Evolutionary conservation across 768 basidiomycete species (phyloP).

Genomic region (Stropharia rugosoannulata): DNA sequence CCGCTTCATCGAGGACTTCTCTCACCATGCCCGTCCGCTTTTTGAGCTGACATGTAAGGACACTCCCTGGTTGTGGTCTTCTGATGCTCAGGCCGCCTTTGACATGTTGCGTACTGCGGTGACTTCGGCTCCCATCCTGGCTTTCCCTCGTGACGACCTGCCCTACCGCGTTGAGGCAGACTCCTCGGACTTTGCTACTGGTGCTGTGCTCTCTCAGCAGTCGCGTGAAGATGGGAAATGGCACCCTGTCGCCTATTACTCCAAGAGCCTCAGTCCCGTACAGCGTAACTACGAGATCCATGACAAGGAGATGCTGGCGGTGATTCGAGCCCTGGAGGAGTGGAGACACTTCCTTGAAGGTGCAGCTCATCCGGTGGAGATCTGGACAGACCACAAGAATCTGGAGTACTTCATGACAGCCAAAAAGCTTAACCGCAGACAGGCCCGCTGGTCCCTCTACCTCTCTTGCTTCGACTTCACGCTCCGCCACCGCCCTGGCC

Average conservation of each 20-base stretch:
- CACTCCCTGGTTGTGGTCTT: neutral
- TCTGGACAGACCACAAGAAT: constrained; percentile 36
- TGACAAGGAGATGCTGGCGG: neutral
- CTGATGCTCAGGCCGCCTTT: constrained; percentile 16
- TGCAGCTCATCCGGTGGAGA: constrained; percentile 19
- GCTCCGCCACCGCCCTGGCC: constrained; percentile 8
- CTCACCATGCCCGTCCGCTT: constrained; percentile 21
- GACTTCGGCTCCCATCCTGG: constrained; percentile 22
- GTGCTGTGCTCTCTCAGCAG: constrained; percentile 37
- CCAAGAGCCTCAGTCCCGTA: neutral
- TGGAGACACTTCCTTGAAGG: constrained; percentile 24
- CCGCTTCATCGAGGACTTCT: constrained; percentile 28
- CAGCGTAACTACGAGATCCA: neutral
- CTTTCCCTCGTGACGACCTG: neutral
- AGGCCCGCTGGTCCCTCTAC: constrained; percentile 30
- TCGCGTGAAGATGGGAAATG: constrained; percentile 17
- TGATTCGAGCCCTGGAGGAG: constrained; percentile 12
- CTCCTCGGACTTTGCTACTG: constrained; percentile 36
- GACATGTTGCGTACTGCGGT: constrained; percentile 20
- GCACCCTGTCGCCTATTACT: constrained; percentile 25
- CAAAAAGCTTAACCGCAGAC: constrained; percentile 35
- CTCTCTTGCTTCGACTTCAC: constrained; percentile 24
- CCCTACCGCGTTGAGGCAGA: constrained; percentile 20
- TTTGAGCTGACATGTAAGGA: constrained; percentile 8
- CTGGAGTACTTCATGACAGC: constrained; percentile 37